Percentiles rank a stretch among this genome's conserved stretches.
phyloP scores from a whole-genome alignment of 2,329 filamentous ascomycete species.

The Penicillium sp. region DNA sequence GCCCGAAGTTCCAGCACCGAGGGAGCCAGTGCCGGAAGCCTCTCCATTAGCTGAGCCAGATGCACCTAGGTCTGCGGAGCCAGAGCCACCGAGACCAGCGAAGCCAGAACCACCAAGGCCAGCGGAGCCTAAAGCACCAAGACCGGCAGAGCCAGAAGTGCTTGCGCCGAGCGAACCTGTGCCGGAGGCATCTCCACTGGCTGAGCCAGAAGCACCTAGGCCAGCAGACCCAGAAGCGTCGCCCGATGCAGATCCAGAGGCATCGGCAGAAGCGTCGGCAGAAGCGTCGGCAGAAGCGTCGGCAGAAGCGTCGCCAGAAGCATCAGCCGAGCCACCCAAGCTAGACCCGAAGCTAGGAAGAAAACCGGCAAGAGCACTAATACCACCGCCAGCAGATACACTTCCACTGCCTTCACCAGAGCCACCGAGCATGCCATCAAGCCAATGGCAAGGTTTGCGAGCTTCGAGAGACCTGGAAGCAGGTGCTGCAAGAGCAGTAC shows the following conservation, averaged over 20 bases:
- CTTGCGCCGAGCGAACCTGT: neutral
- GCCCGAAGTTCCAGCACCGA: neutral
- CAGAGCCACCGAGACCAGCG: neutral
- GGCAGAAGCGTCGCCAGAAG: conserved; percentile 1
- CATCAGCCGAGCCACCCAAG: neutral
- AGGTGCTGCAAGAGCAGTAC: conserved; percentile 12
- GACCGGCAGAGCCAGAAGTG: neutral
- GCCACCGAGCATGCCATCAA: neutral
- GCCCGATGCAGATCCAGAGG: conserved; percentile 1
- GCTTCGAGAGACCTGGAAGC: conserved; percentile 11
- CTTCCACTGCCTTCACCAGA: neutral
- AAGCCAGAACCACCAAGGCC: neutral
- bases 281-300: neutral
- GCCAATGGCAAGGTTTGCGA: conserved; percentile 12
- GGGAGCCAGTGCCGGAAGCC: neutral
- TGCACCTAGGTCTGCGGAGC: neutral
- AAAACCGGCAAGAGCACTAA: conserved; percentile 3
- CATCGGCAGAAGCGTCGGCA: neutral
- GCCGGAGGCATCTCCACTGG: neutral
- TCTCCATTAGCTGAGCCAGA: neutral
- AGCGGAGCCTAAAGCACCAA: neutral
- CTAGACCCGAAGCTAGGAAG: neutral
- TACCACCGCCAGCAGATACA: conserved; percentile 1
- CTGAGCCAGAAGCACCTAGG: conserved; percentile 3
- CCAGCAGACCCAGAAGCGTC: neutral